Evolutionary conservation across 768 basidiomycete species (phyloP), one percentile per base, ranked within the genome.

Genomic region (Tulasnella sp.): DNA sequence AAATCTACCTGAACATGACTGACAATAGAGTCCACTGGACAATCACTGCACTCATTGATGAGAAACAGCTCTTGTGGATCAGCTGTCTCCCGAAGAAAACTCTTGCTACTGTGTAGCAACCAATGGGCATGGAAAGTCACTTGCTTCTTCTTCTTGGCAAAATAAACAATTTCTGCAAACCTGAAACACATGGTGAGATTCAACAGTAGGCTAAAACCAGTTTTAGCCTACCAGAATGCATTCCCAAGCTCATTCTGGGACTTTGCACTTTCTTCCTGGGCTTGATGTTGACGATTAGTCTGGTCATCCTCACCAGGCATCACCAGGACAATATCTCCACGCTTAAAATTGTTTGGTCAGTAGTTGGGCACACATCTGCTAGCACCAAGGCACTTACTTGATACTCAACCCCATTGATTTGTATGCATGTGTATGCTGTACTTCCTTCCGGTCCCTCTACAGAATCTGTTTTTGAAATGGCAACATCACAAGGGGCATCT

Each of bases 61-160:
- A 93, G 84, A 83, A 92, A 94, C 0, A 96, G 84, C 82, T 96
- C 93, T 78, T 91, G 91, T 0, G 90, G 86, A 79, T 92, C 86
- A 0, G 89, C 89, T 20, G 94, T 85, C 81, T 94, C 91, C 40
- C 88, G 86, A 40, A 94, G 84, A n/a, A 90, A 84, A 0, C 91
- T 92, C 78, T 89, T 88, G 0, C 90, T 89, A 0, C 91, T 90
- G 83, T 95, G 94, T 77, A 93, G 89, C 41, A 93, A 90, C 93
- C 93, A 96, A 46, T 91, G 93, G 16, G 93, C 85, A 84, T 96
- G 94, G 0, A 90, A 89, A 2, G 80, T 3, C 0, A 64, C 9
- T 6, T 16, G 85, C 77, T 88, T 85, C 6, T 86, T 80, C 22
- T 87, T 85, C 48, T 87, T 85, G 22, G 88, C 84, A 79, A 94